Evolutionary conservation across 2,329 filamentous ascomycete genomes (phyloP).

Genomic region (Hypoxylon sp.): DNA sequence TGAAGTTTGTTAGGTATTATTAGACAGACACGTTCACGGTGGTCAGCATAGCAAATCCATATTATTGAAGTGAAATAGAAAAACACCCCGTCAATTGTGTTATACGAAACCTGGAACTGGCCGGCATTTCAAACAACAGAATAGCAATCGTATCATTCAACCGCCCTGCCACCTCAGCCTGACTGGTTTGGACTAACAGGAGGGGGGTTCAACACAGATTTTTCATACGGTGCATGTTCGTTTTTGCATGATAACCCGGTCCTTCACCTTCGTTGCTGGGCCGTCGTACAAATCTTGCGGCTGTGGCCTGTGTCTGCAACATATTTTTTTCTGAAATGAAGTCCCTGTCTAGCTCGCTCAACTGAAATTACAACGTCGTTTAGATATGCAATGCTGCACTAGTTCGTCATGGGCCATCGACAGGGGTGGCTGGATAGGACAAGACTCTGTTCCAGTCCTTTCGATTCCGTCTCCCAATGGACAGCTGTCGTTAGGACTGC

Average conservation of each 20-base stretch:
- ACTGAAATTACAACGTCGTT: constrained; percentile 50
- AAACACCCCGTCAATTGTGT: constrained; percentile 4
- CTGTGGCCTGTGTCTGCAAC: constrained; percentile 45
- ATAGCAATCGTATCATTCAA: constrained; percentile 20
- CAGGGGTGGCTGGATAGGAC: constrained; percentile 32
- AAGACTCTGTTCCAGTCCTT: constrained; percentile 29
- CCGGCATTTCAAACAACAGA: constrained; percentile 22
- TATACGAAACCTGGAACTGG: constrained; percentile 3
- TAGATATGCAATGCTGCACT: constrained; percentile 46
- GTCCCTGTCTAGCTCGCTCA: constrained; percentile 44
- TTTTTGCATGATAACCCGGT: constrained; percentile 38
- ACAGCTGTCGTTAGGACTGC: constrained; percentile 19
- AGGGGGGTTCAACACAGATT: constrained; percentile 12
- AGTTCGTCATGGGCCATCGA: constrained; percentile 40
- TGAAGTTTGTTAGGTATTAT: background rate
- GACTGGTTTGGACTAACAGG: constrained; percentile 4
- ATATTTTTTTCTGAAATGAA: constrained; percentile 47
- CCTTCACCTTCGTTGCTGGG: constrained; percentile 42
- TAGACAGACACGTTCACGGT: background rate
- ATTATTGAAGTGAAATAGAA: constrained; percentile 9
- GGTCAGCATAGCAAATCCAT: background rate
- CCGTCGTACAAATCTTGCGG: constrained; percentile 44
- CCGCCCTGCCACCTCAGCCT: constrained; percentile 16
- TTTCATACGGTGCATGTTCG: constrained; percentile 19
- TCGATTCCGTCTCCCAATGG: constrained; percentile 16